Evolutionary conservation across 192 early-diverging fungal species (phyloP), one percentile per base, ranked within the genome.

Genomic region (Gonapodya sp.): DNA sequence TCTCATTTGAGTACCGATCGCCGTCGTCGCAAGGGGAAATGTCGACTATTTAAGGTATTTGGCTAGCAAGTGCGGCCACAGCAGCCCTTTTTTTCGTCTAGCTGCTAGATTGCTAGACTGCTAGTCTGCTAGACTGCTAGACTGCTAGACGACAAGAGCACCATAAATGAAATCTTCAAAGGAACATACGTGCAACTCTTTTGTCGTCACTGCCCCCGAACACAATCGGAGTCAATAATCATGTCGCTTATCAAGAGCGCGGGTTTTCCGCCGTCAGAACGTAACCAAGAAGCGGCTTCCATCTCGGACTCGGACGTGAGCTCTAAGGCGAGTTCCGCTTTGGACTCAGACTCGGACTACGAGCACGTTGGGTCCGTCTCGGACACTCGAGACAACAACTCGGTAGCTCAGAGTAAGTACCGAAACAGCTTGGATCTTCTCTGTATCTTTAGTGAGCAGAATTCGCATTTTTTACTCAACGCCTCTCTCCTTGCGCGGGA

Each of bases 91-190:
- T 64, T 64, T 16, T 64, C 46, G 46, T 8, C 46, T 64, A 64
- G 46, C 46, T 64, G 46, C 46, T 64, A 64, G 46, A 64, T 24
- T 64, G 46, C 46, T 64, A 64, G 46, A 64, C 46, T 64, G 46
- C 46, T 64, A 64, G 46, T 16, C 8, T 24, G 46, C 46, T 64
- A 64, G 46, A 64, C 8, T 24, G 46, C 46, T 64, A 64, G 46
- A 64, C 46, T 24, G 46, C 46, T 64, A 64, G 46, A 64, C 46
- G 46, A 64, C 46, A 64, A 64, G 46, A 64, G 46, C 24, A 64
- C 8, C 24, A 64, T 64, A 64, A 64, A 64, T 64, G 24, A 64
- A 64, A 64, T 8, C 46, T 16, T 64, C 46, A 24, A 64, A 64
- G 8, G 46, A 64, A 64, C 46, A 64, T 64, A 8, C 46, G 46